These are phyloP conservation scores for Candida labiduridarum DNA, from an alignment of 1,139 yeast genomes.

Conservation along the genomic window DNA sequence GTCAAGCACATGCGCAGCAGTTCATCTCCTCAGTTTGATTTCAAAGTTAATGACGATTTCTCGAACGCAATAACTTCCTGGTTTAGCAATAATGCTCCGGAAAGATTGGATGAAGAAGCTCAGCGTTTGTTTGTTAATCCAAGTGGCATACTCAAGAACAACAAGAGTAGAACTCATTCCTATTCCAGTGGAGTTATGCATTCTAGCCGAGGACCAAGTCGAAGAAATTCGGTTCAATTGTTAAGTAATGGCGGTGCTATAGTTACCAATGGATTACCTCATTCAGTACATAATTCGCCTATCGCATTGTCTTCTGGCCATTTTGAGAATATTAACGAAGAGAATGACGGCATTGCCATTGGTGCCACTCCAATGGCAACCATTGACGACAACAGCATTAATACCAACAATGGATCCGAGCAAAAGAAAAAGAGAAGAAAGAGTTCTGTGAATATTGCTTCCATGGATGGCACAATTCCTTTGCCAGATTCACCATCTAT, in stretches of 20 bases:
- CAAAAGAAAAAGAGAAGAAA: conserved; percentile 16
- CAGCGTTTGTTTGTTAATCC: conserved; percentile 8
- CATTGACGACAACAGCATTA: background rate
- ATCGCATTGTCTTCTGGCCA: conserved; percentile 8
- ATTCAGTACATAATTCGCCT: conserved; percentile 13
- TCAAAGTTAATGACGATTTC: conserved; percentile 10
- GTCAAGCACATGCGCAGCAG: conserved; percentile 14
- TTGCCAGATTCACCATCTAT: conserved; percentile 10
- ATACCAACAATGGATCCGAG: conserved; percentile 1
- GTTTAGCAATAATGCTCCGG: conserved; percentile 7
- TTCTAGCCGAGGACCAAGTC: conserved; percentile 7
- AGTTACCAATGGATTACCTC: conserved; percentile 6
- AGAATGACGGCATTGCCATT: background rate
- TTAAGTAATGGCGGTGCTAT: conserved; percentile 5
- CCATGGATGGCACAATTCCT: background rate
- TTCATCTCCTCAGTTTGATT: conserved; percentile 17
- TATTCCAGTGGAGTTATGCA: conserved; percentile 13
- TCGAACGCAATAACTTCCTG: conserved; percentile 12
- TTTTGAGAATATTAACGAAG: conserved; percentile 13
- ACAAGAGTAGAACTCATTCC: conserved; percentile 12
- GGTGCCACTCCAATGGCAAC: background rate
- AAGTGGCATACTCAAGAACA: conserved; percentile 7
- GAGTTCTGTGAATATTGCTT: conserved; percentile 10
- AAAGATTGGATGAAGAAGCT: conserved; percentile 4
- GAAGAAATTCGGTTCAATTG: conserved; percentile 15